phyloP scores from a whole-genome alignment of 1,284 basidiomycete species.

The Tylopilus orsonianus region DNA sequence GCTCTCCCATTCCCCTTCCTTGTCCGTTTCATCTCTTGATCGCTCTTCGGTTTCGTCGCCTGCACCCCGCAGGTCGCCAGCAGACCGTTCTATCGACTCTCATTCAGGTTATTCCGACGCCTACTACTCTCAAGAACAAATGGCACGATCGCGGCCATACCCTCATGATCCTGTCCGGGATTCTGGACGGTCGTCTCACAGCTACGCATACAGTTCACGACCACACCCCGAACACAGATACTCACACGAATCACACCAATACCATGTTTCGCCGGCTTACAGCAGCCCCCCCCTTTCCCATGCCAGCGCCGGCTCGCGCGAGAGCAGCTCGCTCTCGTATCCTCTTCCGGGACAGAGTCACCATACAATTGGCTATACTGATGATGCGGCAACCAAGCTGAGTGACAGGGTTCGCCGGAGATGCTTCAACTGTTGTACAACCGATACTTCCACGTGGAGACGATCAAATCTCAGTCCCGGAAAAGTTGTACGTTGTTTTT shows the following conservation, averaged over 20 bases:
- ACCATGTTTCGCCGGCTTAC: slow-evolving; percentile 28
- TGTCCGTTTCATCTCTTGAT: slow-evolving; percentile 58
- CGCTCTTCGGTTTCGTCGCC: slow-evolving; percentile 60
- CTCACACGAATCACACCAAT: slow-evolving; percentile 34
- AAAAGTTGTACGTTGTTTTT: slow-evolving; percentile 62
- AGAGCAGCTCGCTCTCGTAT: slow-evolving; percentile 29
- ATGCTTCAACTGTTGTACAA: slow-evolving; percentile 81
- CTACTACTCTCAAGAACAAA: slow-evolving; percentile 36
- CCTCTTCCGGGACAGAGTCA: slow-evolving; percentile 39
- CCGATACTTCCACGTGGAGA: slow-evolving; percentile 82
- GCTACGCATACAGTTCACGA: slow-evolving; percentile 31
- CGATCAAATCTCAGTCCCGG: slow-evolving; percentile 73
- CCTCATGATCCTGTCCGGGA: slow-evolving; percentile 37
- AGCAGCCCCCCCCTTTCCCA: slow-evolving; percentile 32
- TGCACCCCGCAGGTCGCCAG: slow-evolving; percentile 41
- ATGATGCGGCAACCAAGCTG: slow-evolving; percentile 75
- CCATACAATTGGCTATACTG: slow-evolving; percentile 57
- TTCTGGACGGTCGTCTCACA: slow-evolving; percentile 32
- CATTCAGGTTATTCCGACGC: slow-evolving; percentile 31
- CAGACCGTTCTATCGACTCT: slow-evolving; percentile 27
- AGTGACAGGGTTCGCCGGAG: slow-evolving; percentile 70
- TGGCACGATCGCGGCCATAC: slow-evolving; percentile 36
- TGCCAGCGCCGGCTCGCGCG: slow-evolving; percentile 21
- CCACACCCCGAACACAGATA: slow-evolving; percentile 33
- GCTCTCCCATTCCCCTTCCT: slow-evolving; percentile 59